Base-by-base conservation (phyloP, 306 rosid genomes). In the Quercus ilex region DNA sequence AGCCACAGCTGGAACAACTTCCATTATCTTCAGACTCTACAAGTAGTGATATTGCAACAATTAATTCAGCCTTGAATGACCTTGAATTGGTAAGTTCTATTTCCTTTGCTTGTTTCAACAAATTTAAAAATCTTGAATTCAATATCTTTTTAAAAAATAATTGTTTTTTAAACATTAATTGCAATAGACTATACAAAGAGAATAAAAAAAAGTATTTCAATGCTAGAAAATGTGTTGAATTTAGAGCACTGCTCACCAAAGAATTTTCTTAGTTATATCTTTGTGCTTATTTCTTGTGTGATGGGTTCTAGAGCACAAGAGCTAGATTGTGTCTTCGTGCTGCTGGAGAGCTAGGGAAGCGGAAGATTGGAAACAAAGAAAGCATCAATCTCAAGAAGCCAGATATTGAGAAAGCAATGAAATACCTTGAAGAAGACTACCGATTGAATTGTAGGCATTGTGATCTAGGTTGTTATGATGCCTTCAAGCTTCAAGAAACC, bases 321-420 rank as follows among this genome's bases (percentile, higher is more conserved):
- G 97, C 90, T 18, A 88, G 92, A 73, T 52, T 93, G 26, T 89
- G 94, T 80, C 87, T 95, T 31, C 75, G 91, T 19, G 96, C 94
- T 19, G 97, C 99, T 0, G 93, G 91, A 7, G 86, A 79, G 78
- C 71, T 58, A 2, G 91, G 89, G 78, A 80, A 84, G 18, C 90
- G 82, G 14, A 93, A 90, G 57, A 5, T 0, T 3, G 79, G 6
- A 49, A 93, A 89, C 68, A 83, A 78, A 74, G 58, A 12, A 0
- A 76, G 86, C 43, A 81, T 90, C 17, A 7, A 63, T 0, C 56
- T 8, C 0, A 68, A 15, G 23, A 89, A 76, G 17, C 80, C 33
- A 73, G 65, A 31, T 23, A 83, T 81, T 13, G 8, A 51, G 4
- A 23, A 9, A 71, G 17, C n/a, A 38, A 5, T 86, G 51, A 38